Conservation (phyloP, 176 grass and related monocot genomes). For the Puccinellia tenuiflora region DNA sequence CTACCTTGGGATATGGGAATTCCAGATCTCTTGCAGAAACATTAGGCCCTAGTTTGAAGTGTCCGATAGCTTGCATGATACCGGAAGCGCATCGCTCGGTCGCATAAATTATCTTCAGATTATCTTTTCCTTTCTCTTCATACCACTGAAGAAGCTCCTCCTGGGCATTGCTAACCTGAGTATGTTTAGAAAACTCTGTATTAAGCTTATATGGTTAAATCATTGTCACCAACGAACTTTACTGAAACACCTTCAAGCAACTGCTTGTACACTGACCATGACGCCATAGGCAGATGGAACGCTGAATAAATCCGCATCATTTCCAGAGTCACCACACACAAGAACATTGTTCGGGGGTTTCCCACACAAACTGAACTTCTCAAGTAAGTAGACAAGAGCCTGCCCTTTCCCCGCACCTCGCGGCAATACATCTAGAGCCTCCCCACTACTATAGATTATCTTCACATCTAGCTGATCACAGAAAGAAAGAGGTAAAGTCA, state of each 20-base stretch:
- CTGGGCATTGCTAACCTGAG: constrained; percentile 87
- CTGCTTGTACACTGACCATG: constrained; percentile 58
- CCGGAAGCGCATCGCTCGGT: constrained; percentile 70
- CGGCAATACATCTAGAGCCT: constrained; percentile 74
- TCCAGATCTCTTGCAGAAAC: constrained; percentile 61
- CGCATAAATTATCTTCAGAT: constrained; percentile 64
- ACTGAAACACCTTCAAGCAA: background rate
- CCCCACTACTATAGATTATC: constrained; percentile 80
- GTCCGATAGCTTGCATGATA: constrained; percentile 74
- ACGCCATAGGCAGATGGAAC: constrained; percentile 70
- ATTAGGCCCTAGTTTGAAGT: constrained; percentile 69
- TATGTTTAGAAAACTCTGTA: constrained; percentile 26
- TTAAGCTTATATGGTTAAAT: constrained; percentile 22
- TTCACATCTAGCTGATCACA: constrained; percentile 76
- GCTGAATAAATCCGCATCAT: constrained; percentile 86
- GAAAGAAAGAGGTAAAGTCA: background rate
- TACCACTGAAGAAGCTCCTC: constrained; percentile 90
- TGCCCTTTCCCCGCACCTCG: constrained; percentile 84
- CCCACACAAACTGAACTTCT: constrained; percentile 53
- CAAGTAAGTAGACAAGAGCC: constrained; percentile 78
- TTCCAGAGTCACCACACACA: constrained; percentile 90
- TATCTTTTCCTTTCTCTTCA: constrained; percentile 52
- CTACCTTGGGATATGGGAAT: constrained; percentile 42
- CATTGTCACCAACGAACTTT: background rate
- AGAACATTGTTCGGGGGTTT: constrained; percentile 68